Conservation (phyloP, 495 filamentous ascomycete genomes). For the Neurospora sp. region DNA sequence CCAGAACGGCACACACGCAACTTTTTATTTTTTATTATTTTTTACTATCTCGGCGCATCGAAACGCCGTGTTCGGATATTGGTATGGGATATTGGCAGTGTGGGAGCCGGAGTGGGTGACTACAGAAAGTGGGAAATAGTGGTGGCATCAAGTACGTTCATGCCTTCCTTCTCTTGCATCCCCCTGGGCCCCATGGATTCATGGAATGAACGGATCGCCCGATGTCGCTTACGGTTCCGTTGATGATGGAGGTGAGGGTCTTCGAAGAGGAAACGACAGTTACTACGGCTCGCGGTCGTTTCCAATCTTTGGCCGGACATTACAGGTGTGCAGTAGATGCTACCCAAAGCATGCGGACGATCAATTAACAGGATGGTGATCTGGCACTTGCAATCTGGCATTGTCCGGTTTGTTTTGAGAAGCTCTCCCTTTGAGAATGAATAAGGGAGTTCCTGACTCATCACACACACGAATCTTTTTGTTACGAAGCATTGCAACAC, state of each 20-base stretch:
- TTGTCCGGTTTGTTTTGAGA: neutral
- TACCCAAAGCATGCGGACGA: neutral
- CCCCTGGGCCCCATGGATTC: neutral
- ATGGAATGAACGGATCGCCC: neutral
- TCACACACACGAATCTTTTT: neutral
- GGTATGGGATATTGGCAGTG: neutral
- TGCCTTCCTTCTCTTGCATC: neutral
- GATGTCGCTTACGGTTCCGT: neutral
- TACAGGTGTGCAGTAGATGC: neutral
- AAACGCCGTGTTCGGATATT: neutral
- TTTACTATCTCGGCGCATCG: neutral
- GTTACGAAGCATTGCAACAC: neutral
- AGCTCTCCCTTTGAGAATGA: neutral
- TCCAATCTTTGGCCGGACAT: neutral
- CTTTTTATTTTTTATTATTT: neutral
- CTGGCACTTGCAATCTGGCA: neutral
- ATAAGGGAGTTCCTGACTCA: neutral
- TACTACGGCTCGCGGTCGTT: neutral
- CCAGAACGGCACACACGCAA: neutral
- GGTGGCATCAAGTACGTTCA: neutral
- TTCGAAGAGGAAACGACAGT: neutral
- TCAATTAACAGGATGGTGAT: neutral
- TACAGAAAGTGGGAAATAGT: neutral
- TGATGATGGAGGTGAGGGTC: neutral
- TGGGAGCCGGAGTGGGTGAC: neutral